phyloP scores from a whole-genome alignment of 2,329 filamentous ascomycete species.

The Monilinia fructigena region DNA sequence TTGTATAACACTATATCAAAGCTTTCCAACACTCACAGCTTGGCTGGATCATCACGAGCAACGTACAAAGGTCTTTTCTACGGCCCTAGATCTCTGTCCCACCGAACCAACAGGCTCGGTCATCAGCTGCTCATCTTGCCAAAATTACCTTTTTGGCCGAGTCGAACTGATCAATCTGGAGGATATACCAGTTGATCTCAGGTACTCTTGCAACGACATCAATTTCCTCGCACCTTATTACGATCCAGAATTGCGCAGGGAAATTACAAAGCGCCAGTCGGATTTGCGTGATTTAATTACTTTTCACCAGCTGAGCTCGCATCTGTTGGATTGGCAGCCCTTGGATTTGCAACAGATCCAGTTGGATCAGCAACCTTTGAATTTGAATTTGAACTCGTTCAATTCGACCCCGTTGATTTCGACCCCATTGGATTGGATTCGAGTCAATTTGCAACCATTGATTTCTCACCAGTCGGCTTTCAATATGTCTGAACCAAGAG shows the following conservation, averaged over 20 bases:
- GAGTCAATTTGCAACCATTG: no score
- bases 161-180: not conserved
- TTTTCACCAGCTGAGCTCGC: no score
- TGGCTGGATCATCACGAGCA: not conserved
- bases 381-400: no score
- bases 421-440: no score
- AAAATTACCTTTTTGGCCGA: not conserved
- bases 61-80: not conserved
- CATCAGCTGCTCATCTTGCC: not conserved
- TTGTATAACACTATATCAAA: not conserved
- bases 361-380: no score
- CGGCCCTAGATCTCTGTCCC: not conserved
- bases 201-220: not conserved
- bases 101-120: no score
- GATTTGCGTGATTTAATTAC: no score
- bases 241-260: no score
- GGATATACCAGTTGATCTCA: not conserved
- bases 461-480: not conserved
- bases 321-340: no score
- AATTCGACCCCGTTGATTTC: no score
- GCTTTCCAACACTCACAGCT: not conserved
- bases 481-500: conserved; percentile 66
- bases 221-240: not conserved
- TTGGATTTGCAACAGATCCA: no score
- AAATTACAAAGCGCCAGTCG: no score